Percentiles rank a stretch among this genome's conserved stretches.
phyloP scores from a whole-genome alignment of 148 eudicot genomes.

The Talinum fruticosum region DNA sequence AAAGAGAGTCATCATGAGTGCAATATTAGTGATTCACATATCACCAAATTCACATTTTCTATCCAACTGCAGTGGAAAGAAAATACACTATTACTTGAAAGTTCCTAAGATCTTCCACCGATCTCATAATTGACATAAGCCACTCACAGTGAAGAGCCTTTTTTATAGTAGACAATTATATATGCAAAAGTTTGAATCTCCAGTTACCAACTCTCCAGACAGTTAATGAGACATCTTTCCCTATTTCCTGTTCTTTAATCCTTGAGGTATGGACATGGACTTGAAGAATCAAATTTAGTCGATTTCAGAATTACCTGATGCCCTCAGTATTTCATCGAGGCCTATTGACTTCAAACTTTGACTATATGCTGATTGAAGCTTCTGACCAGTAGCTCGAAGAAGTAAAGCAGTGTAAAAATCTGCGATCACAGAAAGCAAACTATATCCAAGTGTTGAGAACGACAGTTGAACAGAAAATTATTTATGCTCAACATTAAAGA shows the following conservation, averaged over 20 bases:
- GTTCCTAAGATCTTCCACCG: neutral
- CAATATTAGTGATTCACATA: neutral
- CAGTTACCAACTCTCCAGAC: neutral
- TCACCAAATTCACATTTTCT: neutral
- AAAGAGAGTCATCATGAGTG: neutral
- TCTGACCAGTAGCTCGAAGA: conserved; percentile 70
- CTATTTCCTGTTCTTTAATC: neutral
- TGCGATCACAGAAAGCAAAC: conserved; percentile 95
- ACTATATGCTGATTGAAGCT: conserved; percentile 52
- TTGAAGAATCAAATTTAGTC: neutral
- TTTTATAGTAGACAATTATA: neutral
- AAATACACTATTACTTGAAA: neutral
- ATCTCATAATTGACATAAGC: neutral
- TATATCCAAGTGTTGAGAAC: conserved; percentile 68
- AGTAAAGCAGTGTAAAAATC: conserved; percentile 80
- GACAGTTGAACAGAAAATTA: neutral
- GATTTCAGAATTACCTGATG: conserved; percentile 42
- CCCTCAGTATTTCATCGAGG: conserved; percentile 37
- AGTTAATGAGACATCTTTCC: neutral
- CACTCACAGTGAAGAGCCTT: neutral
- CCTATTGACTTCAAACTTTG: conserved; percentile 56
- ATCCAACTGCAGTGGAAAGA: neutral
- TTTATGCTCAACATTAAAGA: neutral
- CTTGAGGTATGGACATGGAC: neutral
- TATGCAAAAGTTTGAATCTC: neutral